These are phyloP conservation scores for Selenicereus undatus DNA, from an alignment of 148 eudicot species.

Conservation along the genomic window DNA sequence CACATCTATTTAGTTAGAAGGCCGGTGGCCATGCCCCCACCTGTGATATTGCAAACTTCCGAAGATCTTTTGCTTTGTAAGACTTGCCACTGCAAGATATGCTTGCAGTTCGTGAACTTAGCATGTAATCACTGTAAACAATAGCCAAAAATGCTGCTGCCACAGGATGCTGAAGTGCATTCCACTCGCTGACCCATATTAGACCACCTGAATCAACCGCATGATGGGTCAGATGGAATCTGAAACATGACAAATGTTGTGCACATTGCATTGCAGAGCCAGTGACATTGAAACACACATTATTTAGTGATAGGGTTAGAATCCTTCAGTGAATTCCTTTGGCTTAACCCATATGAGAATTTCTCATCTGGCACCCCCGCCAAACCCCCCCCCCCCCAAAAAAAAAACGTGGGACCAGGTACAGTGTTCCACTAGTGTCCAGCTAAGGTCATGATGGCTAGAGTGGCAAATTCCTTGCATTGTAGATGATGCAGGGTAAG, in stretches of 20 bases:
- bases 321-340: no score
- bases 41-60: slow-evolving; percentile 85
- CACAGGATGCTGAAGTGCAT: slow-evolving; percentile 85
- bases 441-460: neutral
- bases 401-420: no score
- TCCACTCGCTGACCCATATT: slow-evolving; percentile 91
- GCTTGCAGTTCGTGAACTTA: slow-evolving; percentile 57
- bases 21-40: slow-evolving; percentile 23
- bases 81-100: slow-evolving; percentile 54
- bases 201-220: slow-evolving; percentile 59
- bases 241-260: no score
- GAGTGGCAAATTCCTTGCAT: neutral
- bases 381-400: no score
- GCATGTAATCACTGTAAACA: slow-evolving; percentile 90
- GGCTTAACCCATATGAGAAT: no score
- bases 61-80: slow-evolving; percentile 58
- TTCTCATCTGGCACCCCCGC: no score
- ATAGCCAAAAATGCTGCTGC: slow-evolving; percentile 89
- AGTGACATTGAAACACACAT: neutral
- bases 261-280: no score
- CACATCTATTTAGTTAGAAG: neutral
- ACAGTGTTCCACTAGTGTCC: neutral
- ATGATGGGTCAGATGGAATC: neutral
- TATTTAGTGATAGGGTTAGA: neutral
- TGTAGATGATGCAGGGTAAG: no score